Evolutionary conservation across 2,329 filamentous ascomycete genomes (phyloP).

Genomic region (Xylariaceae sp.): DNA sequence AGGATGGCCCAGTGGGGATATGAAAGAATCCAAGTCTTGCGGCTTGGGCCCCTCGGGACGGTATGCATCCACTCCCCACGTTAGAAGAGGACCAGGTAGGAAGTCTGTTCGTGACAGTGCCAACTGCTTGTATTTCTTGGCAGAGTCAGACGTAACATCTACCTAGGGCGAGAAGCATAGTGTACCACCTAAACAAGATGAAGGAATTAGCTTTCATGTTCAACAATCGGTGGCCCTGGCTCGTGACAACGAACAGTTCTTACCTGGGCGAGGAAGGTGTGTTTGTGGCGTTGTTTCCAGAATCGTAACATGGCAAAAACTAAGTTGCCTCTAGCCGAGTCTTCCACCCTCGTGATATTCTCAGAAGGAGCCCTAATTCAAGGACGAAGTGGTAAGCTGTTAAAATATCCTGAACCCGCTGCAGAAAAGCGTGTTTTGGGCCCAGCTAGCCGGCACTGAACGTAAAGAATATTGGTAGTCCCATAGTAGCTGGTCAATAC

Average conservation of each 20-base stretch:
- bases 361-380: conserved; percentile 22
- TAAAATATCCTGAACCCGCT: conserved; percentile 27
- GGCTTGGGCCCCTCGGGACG: conserved; percentile 16
- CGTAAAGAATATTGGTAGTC: conserved; percentile 17
- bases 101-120: conserved; percentile 20
- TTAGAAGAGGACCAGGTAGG: conserved; percentile 26
- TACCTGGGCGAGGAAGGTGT: conserved; percentile 25
- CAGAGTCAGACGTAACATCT: conserved; percentile 24
- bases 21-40: conserved; percentile 21
- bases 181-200: conserved; percentile 11
- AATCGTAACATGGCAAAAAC: conserved; percentile 28
- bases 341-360: conserved; percentile 28
- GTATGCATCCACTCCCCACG: conserved; percentile 34
- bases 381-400: conserved; percentile 27
- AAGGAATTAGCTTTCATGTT: conserved; percentile 9
- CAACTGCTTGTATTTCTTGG: conserved; percentile 9
- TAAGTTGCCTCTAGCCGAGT: conserved; percentile 32
- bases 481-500: conserved; percentile 15
- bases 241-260: not conserved
- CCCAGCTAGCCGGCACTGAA: conserved; percentile 27
- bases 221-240: not conserved
- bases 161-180: conserved; percentile 33
- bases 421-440: conserved; percentile 26
- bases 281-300: conserved; percentile 20
- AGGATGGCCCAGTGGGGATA: conserved; percentile 33